A percentile compares a stretch with the other conserved stretches of the same genome.
Conservation (phyloP, 2,329 filamentous ascomycete species). For the Trichoderma atrobrunneum region DNA sequence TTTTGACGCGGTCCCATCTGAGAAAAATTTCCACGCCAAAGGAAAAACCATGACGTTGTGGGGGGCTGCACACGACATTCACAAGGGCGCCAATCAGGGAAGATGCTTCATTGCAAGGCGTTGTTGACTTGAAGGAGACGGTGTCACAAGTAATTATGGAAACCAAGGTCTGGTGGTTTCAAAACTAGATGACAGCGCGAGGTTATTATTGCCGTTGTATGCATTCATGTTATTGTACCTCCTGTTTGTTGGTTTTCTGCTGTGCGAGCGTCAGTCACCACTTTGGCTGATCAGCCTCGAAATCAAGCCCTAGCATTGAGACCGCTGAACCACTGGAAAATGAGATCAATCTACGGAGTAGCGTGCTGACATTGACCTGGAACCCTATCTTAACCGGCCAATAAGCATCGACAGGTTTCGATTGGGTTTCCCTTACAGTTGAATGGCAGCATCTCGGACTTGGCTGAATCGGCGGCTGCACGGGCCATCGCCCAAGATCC, state of each 20-base stretch:
- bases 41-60: slow-evolving; percentile 8
- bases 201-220: not conserved
- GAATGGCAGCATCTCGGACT: not conserved
- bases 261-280: not conserved
- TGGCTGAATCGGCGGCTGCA: slow-evolving; percentile 1
- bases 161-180: not conserved
- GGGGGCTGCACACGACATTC: not conserved
- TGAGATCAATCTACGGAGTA: not conserved
- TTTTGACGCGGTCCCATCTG: slow-evolving; percentile 7
- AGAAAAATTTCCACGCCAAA: not conserved
- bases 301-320: not conserved
- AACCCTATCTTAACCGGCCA: not conserved
- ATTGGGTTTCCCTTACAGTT: not conserved
- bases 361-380: not conserved
- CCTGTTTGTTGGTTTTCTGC: not conserved
- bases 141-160: not conserved
- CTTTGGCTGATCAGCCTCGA: not conserved
- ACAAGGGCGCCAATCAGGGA: not conserved
- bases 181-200: not conserved
- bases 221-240: not conserved
- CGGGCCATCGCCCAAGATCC: slow-evolving; percentile 9
- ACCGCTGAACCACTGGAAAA: not conserved
- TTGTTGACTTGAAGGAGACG: not conserved
- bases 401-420: not conserved
- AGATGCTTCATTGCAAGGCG: not conserved